Evolutionary conservation across 306 rosid species (phyloP), one percentile per base, ranked within the genome.

Genomic region (Corylus avellana): DNA sequence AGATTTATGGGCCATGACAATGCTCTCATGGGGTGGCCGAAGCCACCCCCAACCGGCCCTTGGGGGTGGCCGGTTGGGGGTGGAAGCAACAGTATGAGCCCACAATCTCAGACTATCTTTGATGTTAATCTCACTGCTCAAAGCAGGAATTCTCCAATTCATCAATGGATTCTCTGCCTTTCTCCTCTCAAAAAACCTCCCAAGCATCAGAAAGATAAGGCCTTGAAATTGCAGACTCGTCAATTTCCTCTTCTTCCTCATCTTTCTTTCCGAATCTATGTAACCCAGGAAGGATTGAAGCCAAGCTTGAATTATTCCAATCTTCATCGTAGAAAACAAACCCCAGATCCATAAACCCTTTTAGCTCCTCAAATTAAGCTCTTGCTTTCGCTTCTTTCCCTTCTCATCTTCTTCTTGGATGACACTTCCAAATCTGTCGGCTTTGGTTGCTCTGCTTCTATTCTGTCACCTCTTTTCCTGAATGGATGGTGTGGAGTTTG

Each of bases 121-220:
- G 84, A 94, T 88, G 76, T 86, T 90, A 75, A 72, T 64, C 78
- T 92, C 93, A 81, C 85, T 88, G 46, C 70, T 84, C 17, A 79
- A 72, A 25, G 90, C 77, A 54, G 93, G 91, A 83, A 94, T 54
- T 50, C 84, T 91, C 93, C 94, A 94, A 62, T 89, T 90, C 90
- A 73, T 75, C 76, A 90, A 47, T 12, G 92, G 86, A 48, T 86
- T 88, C 66, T 85, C 85, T 75, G 78, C 83, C 77, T 75, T 80
- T 81, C 80, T 88, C 79, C 62, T 79, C 22, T 91, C 89, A 22
- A 59, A 74, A 76, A 37, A 78, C 80, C 75, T 84, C 78, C 98
- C 98, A 92, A 49, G 90, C 93, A 83, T 92, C 98, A 42, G 98
- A 94, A 11, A 94, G 97, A 70, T 94, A 94, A 76, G 98, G 97